phyloP scores from a whole-genome alignment of 108 stramenopile genomes.

The Fragilaria crotonensis region DNA sequence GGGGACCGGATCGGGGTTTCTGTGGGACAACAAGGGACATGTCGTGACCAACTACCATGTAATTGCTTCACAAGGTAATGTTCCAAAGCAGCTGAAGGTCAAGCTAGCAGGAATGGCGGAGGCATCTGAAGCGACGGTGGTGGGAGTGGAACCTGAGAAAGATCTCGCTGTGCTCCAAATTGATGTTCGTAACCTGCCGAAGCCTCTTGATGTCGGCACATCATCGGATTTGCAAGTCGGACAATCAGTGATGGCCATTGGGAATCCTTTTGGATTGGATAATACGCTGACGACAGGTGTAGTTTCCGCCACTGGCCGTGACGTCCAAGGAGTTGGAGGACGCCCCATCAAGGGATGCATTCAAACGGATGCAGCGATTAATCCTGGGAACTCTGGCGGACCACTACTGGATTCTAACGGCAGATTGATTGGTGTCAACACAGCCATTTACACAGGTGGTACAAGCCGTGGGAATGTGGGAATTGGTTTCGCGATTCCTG shows the following conservation, averaged over 20 bases:
- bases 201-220: slow-evolving; percentile 35
- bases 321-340: slow-evolving; percentile 66
- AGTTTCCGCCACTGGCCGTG: slow-evolving; percentile 77
- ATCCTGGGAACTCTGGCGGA: slow-evolving; percentile 62
- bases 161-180: slow-evolving; percentile 37
- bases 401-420: slow-evolving; percentile 60
- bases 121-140: slow-evolving; percentile 20
- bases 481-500: slow-evolving; percentile 86
- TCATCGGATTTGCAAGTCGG: slow-evolving; percentile 62
- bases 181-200: slow-evolving; percentile 23
- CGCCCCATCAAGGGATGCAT: slow-evolving; percentile 73
- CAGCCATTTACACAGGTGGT: slow-evolving; percentile 66
- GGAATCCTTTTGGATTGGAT: slow-evolving; percentile 88
- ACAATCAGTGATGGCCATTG: slow-evolving; percentile 75
- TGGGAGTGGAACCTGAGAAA: slow-evolving; percentile 74
- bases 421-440: slow-evolving; percentile 77
- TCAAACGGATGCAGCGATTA: slow-evolving; percentile 77
- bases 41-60: slow-evolving; percentile 79
- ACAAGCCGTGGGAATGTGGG: slow-evolving; percentile 44
- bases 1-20: slow-evolving; percentile 61
- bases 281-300: slow-evolving; percentile 74
- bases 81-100: slow-evolving; percentile 37
- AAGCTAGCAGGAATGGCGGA: slow-evolving; percentile 49
- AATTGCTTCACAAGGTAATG: slow-evolving; percentile 7
- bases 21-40: slow-evolving; percentile 71